phyloP scores from a whole-genome alignment of 2,329 filamentous ascomycete species.

The Alternaria hordeiaustralica region DNA sequence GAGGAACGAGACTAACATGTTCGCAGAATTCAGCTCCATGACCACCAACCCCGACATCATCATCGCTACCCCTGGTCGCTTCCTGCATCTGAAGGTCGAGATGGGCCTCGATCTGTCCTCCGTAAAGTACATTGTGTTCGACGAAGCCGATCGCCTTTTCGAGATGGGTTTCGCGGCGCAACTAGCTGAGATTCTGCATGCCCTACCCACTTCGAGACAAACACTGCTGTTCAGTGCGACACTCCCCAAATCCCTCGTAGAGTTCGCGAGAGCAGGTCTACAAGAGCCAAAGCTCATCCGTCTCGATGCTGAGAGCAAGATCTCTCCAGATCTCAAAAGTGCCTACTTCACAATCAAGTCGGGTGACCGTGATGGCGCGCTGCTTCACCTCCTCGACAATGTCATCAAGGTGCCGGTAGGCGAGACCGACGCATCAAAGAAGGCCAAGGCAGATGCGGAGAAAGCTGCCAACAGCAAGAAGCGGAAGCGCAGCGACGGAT shows the following conservation, averaged over 20 bases:
- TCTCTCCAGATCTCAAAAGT: constrained; percentile 93
- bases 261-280: constrained; percentile 91
- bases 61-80: constrained; percentile 95
- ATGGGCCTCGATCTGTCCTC: constrained; percentile 93
- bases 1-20: constrained; percentile 2
- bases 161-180: constrained; percentile 98
- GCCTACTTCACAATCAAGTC: constrained; percentile 95
- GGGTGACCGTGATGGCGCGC: constrained; percentile 89
- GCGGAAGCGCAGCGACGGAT: constrained; percentile 68
- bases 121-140: constrained; percentile 93
- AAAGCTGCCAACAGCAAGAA: constrained; percentile 67
- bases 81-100: constrained; percentile 95
- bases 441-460: constrained; percentile 54
- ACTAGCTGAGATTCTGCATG: constrained; percentile 89
- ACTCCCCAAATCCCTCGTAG: constrained; percentile 89
- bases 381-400: constrained; percentile 87
- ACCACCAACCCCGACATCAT: constrained; percentile 94
- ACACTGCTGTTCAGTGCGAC: constrained; percentile 96
- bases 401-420: constrained; percentile 89
- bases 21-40: constrained; percentile 79
- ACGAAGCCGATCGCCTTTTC: constrained; percentile 95
- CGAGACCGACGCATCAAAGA: constrained; percentile 60
- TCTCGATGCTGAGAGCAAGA: constrained; percentile 91
- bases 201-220: constrained; percentile 82
- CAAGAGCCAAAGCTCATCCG: constrained; percentile 91